Conservation (phyloP, 345 rosid genomes). For the Litchi chinensis region DNA sequence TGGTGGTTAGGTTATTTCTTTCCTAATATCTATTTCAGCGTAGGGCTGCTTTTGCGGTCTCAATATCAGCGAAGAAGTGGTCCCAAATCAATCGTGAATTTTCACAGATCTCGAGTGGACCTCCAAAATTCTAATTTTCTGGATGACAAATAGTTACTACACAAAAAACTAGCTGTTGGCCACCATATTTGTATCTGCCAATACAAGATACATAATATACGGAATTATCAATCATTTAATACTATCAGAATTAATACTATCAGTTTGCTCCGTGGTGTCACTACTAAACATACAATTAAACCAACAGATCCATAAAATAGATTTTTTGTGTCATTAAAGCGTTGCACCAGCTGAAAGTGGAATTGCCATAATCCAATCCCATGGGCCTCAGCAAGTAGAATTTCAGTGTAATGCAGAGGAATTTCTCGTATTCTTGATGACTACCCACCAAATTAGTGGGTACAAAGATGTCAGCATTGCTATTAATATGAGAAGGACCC, state of each 20-base stretch:
- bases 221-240: background rate
- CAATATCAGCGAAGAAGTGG: background rate
- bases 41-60: too few species aligned
- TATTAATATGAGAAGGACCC: background rate
- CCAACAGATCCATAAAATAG: background rate
- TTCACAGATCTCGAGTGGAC: background rate
- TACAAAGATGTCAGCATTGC: background rate
- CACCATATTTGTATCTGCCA: background rate
- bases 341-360: background rate
- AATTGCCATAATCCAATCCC: background rate
- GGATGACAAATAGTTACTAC: background rate
- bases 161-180: background rate
- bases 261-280: background rate
- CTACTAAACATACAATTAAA: background rate
- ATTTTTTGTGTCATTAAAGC: background rate
- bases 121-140: background rate
- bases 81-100: background rate
- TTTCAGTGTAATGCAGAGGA: background rate
- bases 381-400: background rate
- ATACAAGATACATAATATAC: background rate
- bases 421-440: background rate
- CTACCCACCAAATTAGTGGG: background rate
- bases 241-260: background rate
- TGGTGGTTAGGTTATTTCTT: background rate
- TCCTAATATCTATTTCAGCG: background rate